Base-by-base conservation (phyloP, 805 yeast genomes). In the Lipomyces yamanashiensis region DNA sequence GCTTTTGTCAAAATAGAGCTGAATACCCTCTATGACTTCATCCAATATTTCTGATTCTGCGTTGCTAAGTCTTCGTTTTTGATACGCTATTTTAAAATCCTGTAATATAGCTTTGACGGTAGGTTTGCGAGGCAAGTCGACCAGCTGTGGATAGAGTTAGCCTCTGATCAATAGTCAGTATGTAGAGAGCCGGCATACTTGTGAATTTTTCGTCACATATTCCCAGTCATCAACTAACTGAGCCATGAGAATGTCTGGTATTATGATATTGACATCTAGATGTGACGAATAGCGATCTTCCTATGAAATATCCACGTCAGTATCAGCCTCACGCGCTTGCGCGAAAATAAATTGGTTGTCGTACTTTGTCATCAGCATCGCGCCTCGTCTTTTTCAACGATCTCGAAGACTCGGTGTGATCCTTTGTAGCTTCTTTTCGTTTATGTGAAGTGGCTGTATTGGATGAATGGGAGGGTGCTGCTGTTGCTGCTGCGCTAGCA, bases 141-240 rank as follows among this genome's bases (percentile, higher is more conserved):
- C 83, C 49, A 91, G 55, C 62, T 69, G 58, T 23, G 10, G 28
- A n/a, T 4, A 43, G 28, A 15, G 17, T 28, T 7, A 54, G 41
- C 10, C 19, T 13, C 7, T 17, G 8, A 40, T 28, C 33, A 15
- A 19, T 17, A 13, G 17, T 43, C 8, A 3, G 19, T 19, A 5
- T 12, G 15, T 5, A 23, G 6, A 13, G 23, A 21, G 8, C 34
- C 21, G 12, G 19, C 53, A 17, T 50, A 63, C 67, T 73, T 86
- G 85, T 57, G 87, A 87, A 69, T 91, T 89, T 70, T 89, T 89
- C 0, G 98, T 92, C 40, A 93, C 82, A 69, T 80, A 81, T 75
- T 93, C 97, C 99, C 98, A 93, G 78, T 93, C 98, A 74, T 90
- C 92, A 0, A 92, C 96, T 44, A 93, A 77, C 2, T 86, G 71